A percentile compares a stretch with the other conserved stretches of the same genome.
These are phyloP conservation scores for Canavalia ensiformis DNA, from an alignment of 306 rosid genomes.

Conservation along the genomic window DNA sequence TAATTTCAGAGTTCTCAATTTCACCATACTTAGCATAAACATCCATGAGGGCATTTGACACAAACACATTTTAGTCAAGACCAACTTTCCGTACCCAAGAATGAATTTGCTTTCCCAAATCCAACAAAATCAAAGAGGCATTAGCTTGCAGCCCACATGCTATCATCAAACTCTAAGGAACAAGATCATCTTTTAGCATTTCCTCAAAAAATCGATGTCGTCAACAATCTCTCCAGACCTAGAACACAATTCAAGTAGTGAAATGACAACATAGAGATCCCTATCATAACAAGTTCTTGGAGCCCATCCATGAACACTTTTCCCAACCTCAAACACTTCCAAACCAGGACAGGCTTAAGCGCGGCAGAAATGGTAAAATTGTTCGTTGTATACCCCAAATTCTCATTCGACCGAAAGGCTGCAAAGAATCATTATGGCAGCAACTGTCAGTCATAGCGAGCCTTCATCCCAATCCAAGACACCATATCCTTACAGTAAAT, in stretches of 20 bases:
- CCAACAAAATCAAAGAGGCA: slow-evolving; percentile 27
- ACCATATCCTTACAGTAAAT: slow-evolving; percentile 50
- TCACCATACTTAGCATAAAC: slow-evolving; percentile 51
- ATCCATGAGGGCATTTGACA: slow-evolving; percentile 56
- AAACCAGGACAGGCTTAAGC: slow-evolving; percentile 53
- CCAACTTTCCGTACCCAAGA: slow-evolving; percentile 43
- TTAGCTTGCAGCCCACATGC: slow-evolving; percentile 51
- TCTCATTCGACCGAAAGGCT: slow-evolving; percentile 46
- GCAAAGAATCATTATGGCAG: slow-evolving; percentile 36
- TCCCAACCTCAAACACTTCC: slow-evolving; percentile 38
- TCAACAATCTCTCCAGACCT: slow-evolving; percentile 34
- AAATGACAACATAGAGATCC: slow-evolving; percentile 45
- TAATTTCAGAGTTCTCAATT: slow-evolving; percentile 49
- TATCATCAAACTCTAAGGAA: slow-evolving; percentile 54
- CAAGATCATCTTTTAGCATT: slow-evolving; percentile 49
- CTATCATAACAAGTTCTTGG: slow-evolving; percentile 39
- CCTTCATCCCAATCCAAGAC: slow-evolving; percentile 55
- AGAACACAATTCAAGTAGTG: slow-evolving; percentile 45
- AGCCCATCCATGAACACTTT: slow-evolving; percentile 53
- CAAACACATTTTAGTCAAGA: slow-evolving; percentile 51
- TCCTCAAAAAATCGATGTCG: slow-evolving; percentile 45
- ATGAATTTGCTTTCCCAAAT: slow-evolving; percentile 51
- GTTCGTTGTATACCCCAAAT: slow-evolving; percentile 41
- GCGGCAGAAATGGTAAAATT: slow-evolving; percentile 35
- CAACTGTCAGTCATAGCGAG: slow-evolving; percentile 49